A percentile compares a stretch with the other conserved stretches of the same genome.
phyloP scores from a whole-genome alignment of 352 stramenopile genomes.

The Globisporangium echinulatum region DNA sequence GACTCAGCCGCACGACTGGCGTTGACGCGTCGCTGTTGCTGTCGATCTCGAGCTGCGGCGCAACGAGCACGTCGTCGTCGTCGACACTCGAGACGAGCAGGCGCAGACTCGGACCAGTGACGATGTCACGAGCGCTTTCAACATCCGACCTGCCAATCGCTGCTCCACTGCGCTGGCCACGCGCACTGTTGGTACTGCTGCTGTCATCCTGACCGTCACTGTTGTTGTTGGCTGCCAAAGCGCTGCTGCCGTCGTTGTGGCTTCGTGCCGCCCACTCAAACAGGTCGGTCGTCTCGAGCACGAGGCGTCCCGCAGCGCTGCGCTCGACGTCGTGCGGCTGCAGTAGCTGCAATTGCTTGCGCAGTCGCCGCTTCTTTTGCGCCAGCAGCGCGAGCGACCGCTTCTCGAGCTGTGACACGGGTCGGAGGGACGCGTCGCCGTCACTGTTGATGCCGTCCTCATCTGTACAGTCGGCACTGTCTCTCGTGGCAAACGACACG shows the following conservation, averaged over 20 bases:
- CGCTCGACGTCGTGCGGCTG: constrained; percentile 57
- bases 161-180: too few species aligned
- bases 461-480: not conserved
- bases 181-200: too few species aligned
- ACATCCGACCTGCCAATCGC: too few species aligned
- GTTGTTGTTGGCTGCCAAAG: too few species aligned
- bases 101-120: constrained; percentile 9
- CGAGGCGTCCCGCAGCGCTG: constrained; percentile 40
- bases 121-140: not conserved
- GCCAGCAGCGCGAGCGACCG: constrained; percentile 42
- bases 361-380: constrained; percentile 54
- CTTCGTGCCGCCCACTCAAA: constrained; percentile 58
- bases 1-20: constrained; percentile 27
- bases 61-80: too few species aligned
- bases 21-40: not conserved
- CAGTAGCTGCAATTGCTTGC: constrained; percentile 60
- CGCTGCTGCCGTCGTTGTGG: not conserved
- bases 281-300: constrained; percentile 51
- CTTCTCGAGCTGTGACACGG: constrained; percentile 45
- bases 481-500: constrained; percentile 2
- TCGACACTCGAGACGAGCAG: not conserved
- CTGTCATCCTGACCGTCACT: too few species aligned
- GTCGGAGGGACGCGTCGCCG: not conserved
- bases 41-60: not conserved
- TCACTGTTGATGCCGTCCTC: constrained; percentile 9